A percentile compares a stretch with the other conserved stretches of the same genome.
Evolutionary conservation across 208 protist genomes (phyloP).

Genomic region (Leishmania turanica): DNA sequence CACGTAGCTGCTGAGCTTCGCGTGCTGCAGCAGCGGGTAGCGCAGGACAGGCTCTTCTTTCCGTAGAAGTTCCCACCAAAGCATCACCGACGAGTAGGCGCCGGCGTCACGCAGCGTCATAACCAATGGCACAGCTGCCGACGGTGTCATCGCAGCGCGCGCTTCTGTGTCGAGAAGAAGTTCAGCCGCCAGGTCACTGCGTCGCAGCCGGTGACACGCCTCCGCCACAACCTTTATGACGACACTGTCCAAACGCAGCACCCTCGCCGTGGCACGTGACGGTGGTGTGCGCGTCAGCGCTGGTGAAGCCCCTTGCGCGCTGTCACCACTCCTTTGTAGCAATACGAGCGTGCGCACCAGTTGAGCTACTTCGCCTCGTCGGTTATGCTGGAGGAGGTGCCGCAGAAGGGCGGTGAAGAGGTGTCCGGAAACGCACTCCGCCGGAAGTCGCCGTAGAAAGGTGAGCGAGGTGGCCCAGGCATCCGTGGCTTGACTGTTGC

Average conservation of each 20-base stretch:
- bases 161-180: constrained; percentile 4
- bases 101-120: constrained; percentile 31
- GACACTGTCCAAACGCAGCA: constrained; percentile 13
- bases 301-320: neutral
- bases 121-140: constrained; percentile 28
- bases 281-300: neutral
- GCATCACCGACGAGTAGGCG: constrained; percentile 4
- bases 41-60: neutral
- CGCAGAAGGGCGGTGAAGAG: constrained; percentile 22
- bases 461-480: constrained; percentile 8
- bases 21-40: constrained; percentile 38
- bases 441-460: constrained; percentile 10
- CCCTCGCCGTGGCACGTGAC: constrained; percentile 10
- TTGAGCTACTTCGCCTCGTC: neutral
- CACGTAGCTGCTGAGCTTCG: constrained; percentile 68
- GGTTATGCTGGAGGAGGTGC: constrained; percentile 16
- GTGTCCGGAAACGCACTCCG: constrained; percentile 13
- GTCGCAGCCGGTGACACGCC: constrained; percentile 12
- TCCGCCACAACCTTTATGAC: constrained; percentile 28
- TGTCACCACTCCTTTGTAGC: neutral
- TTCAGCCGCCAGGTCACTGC: constrained; percentile 6
- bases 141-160: constrained; percentile 23
- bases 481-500: neutral
- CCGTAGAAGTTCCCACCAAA: constrained; percentile 27
- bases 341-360: constrained; percentile 11